Evolutionary conservation across 306 rosid species (phyloP).

Genomic region (Prunus dulcis): DNA sequence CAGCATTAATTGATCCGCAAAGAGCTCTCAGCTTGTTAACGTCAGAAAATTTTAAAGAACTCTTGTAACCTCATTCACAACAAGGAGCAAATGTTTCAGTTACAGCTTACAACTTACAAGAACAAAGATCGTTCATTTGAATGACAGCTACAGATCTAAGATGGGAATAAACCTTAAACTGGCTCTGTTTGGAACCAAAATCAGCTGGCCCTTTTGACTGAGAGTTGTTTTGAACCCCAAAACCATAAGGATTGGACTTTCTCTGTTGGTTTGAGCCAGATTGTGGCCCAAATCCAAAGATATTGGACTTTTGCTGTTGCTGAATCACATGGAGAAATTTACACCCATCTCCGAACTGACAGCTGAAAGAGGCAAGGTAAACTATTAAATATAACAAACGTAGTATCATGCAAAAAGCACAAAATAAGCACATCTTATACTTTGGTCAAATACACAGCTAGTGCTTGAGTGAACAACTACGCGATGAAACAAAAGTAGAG

Average conservation of each 20-base stretch:
- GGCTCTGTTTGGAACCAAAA: constrained; percentile 43
- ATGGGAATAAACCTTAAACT: constrained; percentile 50
- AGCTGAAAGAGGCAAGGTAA: constrained; percentile 45
- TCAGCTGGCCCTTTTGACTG: constrained; percentile 31
- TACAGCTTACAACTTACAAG: not conserved
- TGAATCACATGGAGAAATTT: constrained; percentile 49
- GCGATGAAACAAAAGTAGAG: not conserved
- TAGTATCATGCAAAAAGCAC: not conserved
- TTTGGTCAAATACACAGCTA: not conserved
- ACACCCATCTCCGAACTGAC: constrained; percentile 74
- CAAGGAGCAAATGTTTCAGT: not conserved
- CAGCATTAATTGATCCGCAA: not conserved
- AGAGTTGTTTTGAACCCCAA: constrained; percentile 56
- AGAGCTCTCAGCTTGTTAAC: not conserved
- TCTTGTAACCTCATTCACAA: not conserved
- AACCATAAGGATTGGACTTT: constrained; percentile 75
- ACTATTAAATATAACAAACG: not conserved
- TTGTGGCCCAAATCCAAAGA: constrained; percentile 47
- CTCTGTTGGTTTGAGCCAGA: constrained; percentile 39
- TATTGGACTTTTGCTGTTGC: constrained; percentile 47
- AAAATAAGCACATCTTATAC: not conserved
- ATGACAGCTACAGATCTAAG: not conserved
- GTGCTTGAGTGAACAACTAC: not conserved
- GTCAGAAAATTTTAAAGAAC: constrained; percentile 12
- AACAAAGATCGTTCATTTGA: not conserved